These are phyloP conservation scores for Arctium minus DNA, from an alignment of 129 eudicot species.

Conservation along the genomic window DNA sequence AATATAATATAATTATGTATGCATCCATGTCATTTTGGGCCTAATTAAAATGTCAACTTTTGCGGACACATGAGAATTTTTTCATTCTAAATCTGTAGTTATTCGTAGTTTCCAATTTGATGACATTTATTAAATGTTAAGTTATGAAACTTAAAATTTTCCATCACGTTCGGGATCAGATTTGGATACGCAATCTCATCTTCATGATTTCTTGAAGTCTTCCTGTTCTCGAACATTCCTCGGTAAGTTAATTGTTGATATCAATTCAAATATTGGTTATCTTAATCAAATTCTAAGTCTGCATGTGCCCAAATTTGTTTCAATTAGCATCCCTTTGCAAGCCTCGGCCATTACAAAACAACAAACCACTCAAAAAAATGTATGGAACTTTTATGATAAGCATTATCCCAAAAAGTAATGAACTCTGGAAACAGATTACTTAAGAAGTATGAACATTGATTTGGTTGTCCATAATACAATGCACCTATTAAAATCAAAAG, in stretches of 20 bases:
- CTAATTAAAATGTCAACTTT: too few relatives aligned
- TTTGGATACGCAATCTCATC: neutral
- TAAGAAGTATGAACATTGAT: neutral
- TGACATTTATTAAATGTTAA: neutral
- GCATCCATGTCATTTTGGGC: too few relatives aligned
- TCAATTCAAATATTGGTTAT: neutral
- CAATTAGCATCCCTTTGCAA: too few relatives aligned
- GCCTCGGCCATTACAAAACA: neutral
- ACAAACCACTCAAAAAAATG: neutral
- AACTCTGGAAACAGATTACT: neutral
- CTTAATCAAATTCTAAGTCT: neutral
- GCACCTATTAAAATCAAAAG: neutral
- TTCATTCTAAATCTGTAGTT: neutral
- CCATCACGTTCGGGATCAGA: neutral
- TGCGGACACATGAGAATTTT: too few relatives aligned
- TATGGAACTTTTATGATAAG: neutral
- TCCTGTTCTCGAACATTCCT: neutral
- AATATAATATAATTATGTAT: neutral
- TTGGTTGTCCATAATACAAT: neutral
- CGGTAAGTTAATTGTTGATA: neutral
- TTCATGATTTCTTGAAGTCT: neutral
- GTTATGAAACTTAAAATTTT: neutral
- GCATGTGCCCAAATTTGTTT: too few relatives aligned
- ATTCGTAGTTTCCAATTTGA: too few relatives aligned
- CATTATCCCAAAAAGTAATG: neutral